These are phyloP conservation scores for Cystodermella granulosa DNA, from an alignment of 1,284 basidiomycete species.

Conservation along the genomic window DNA sequence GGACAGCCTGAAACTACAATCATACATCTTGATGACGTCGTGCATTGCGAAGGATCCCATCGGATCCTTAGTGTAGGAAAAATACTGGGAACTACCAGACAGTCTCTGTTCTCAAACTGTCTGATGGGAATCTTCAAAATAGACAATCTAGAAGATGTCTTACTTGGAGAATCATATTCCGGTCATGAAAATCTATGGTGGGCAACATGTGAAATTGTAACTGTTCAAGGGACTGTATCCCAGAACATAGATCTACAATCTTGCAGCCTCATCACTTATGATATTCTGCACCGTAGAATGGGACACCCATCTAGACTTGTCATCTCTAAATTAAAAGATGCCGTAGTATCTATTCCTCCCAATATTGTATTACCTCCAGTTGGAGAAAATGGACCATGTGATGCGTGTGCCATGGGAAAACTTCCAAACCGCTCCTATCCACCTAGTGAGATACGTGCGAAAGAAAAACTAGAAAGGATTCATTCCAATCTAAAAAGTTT, in stretches of 20 bases:
- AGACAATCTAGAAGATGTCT: neutral
- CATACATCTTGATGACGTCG: too few species aligned
- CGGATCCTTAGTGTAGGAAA: neutral
- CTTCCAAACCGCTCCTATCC: neutral
- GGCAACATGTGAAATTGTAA: neutral
- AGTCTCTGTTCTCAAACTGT: neutral
- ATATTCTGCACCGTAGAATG: neutral
- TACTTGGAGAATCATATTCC: neutral
- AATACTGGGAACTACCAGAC: neutral
- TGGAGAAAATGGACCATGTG: neutral
- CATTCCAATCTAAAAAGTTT: conserved; percentile 3
- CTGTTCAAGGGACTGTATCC: neutral
- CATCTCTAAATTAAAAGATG: neutral
- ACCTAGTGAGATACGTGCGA: neutral
- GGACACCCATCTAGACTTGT: neutral
- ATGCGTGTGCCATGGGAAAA: conserved; percentile 1
- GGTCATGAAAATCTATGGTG: neutral
- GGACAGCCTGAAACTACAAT: too few species aligned
- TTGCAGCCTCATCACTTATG: neutral
- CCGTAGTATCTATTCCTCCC: neutral
- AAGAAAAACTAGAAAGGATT: neutral
- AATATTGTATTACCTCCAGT: neutral
- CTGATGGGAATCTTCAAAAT: neutral
- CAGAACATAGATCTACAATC: neutral
- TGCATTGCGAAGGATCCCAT: neutral